phyloP scores from a whole-genome alignment of 2,329 filamentous ascomycete genomes.

The Curvularia sp. region DNA sequence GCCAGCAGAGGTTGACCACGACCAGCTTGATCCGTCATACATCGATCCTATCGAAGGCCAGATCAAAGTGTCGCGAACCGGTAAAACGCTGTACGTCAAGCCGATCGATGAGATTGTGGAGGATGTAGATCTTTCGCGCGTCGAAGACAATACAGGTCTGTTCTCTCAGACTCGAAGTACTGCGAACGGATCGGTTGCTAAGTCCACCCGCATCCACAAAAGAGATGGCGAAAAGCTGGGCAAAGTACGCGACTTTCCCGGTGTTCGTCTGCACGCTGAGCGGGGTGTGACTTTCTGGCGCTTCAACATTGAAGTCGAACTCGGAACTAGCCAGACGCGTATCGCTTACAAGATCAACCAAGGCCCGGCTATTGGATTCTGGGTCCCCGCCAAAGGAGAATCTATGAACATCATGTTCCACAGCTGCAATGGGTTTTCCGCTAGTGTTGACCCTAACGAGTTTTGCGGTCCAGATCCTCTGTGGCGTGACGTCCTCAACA shows the following conservation, averaged over 20 bases:
- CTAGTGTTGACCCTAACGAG: conserved; percentile 76
- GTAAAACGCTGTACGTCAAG: conserved; percentile 85
- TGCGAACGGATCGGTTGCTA: conserved; percentile 39
- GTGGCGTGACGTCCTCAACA: conserved; percentile 95
- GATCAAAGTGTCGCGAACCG: conserved; percentile 82
- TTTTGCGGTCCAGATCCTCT: conserved; percentile 94
- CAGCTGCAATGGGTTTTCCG: conserved; percentile 94
- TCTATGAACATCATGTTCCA: conserved; percentile 99
- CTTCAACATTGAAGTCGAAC: conserved; percentile 93
- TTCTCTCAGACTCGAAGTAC: conserved; percentile 73
- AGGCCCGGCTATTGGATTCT: conserved; percentile 87
- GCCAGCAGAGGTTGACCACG: conserved; percentile 70
- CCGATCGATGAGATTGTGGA: conserved; percentile 87
- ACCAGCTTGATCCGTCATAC: conserved; percentile 76
- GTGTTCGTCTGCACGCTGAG: conserved; percentile 82
- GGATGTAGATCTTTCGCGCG: conserved; percentile 75
- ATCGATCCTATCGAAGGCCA: conserved; percentile 89
- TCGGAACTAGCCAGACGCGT: conserved; percentile 77
- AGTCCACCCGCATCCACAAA: conserved; percentile 58
- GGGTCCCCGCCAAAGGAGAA: conserved; percentile 84
- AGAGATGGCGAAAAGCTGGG: conserved; percentile 81
- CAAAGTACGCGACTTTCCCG: conserved; percentile 83
- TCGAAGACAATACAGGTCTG: conserved; percentile 82
- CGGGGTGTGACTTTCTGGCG: conserved; percentile 94
- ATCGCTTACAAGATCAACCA: conserved; percentile 96